Percentiles rank a stretch among this genome's conserved stretches.
Conservation (phyloP, 495 filamentous ascomycete genomes). For the Aspergillus haitiensis region DNA sequence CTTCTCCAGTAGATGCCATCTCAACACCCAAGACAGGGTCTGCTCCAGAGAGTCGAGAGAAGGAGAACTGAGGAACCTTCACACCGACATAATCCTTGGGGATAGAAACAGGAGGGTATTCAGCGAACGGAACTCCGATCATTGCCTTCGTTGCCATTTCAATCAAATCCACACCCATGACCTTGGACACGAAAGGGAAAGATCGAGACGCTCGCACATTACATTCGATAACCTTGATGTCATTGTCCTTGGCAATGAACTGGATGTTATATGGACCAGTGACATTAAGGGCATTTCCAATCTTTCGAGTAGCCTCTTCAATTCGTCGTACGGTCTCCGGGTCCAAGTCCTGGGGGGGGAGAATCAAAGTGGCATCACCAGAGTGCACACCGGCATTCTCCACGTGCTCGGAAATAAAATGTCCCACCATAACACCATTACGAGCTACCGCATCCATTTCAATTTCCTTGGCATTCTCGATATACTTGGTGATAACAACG, state of each 20-base stretch:
- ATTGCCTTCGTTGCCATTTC: constrained; percentile 99
- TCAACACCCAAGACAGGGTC: constrained; percentile 97
- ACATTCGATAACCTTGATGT: constrained; percentile 99
- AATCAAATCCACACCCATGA: constrained; percentile 97
- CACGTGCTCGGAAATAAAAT: constrained; percentile 95
- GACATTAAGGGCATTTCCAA: constrained; percentile 90
- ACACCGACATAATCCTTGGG: constrained; percentile 87
- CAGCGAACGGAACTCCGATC: constrained; percentile 75
- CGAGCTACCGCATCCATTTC: constrained; percentile 94
- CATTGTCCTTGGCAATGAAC: constrained; percentile 99
- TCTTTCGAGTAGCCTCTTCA: constrained; percentile 93
- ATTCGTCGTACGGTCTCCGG: constrained; percentile 86
- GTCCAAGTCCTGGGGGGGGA: constrained; percentile 95
- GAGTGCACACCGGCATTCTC: constrained; percentile 98
- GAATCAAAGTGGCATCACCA: constrained; percentile 91
- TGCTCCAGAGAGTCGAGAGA: constrained; percentile 92
- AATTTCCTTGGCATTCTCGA: constrained; percentile 95
- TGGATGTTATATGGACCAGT: constrained; percentile 99
- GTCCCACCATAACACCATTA: constrained; percentile 82
- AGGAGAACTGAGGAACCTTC: constrained; percentile 98
- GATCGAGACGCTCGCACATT: constrained; percentile 95
- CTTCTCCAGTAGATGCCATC: constrained; percentile 98
- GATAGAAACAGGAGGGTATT: constrained; percentile 75
- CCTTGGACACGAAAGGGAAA: constrained; percentile 98
- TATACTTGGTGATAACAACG: constrained; percentile 99